Base-by-base conservation (phyloP, 2,329 filamentous ascomycete species). In the Passalora sequoiae region DNA sequence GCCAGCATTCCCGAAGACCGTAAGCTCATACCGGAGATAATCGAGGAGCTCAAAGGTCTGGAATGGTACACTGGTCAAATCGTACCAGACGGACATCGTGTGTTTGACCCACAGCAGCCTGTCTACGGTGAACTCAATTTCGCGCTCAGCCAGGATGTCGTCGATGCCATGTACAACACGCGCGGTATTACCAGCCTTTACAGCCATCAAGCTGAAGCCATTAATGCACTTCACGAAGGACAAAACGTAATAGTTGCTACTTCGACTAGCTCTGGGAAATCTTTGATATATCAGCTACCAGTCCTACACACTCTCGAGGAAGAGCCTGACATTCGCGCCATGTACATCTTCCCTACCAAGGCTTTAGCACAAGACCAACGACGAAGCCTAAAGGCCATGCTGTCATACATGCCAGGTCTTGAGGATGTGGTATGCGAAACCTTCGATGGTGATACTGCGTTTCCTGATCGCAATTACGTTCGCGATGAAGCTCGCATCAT, bases 291-390 rank as follows among this genome's bases (percentile, higher is more conserved):
- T 60, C 92, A 98, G 60, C 76, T 98, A 12, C 92, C 92, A 0
- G 88, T 98, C 32, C 69, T 98, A 8, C 81, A 94, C 60, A 84
- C 87, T 38, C 70, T 98, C 2, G 91, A 98, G 64, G 72, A 79
- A 40, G 85, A 97, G 57, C 69, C 66, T 2, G 73, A 82, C 43
- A 86, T 86, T 6, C 75, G 92, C 56, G 92, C 92, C 2, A 88
- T 98, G 82, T 97, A 96, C 62, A 95, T 98, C 25, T 98, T 98
- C 49, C 92, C 92, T 0, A 98, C 92, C 0, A 98, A 98, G 67
- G 92, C 92, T 1, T 69, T 98, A 12, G 91, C 92, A 0, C 92
- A 98, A 63, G 92, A 98, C 65, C 92, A 98, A 65, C 81, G 83
- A 55, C 78, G 89, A 54, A 95, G 89, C 54, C 71, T 98, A 62